These are phyloP conservation scores for Kodamaea arcana DNA, from an alignment of 1,139 yeast species.

Conservation along the genomic window DNA sequence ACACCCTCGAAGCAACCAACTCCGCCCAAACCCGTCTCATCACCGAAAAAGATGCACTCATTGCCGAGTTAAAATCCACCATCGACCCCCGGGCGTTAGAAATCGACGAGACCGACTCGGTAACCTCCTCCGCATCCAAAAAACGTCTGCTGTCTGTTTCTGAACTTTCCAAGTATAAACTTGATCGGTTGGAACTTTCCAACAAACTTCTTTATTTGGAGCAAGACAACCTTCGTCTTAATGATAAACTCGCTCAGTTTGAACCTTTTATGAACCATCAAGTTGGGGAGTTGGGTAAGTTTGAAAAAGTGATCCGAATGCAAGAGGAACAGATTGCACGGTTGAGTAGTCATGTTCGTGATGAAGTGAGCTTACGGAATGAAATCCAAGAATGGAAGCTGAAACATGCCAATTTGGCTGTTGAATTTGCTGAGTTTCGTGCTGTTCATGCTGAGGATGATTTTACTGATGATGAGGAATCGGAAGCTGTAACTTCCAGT, in stretches of 20 bases:
- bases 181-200: conserved; percentile 42
- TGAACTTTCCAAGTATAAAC: conserved; percentile 37
- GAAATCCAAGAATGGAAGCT: conserved; percentile 47
- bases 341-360: conserved; percentile 40
- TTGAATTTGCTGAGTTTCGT: conserved; percentile 44
- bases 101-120: conserved; percentile 18
- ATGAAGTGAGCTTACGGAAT: conserved; percentile 42
- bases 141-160: conserved; percentile 18
- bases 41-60: conserved; percentile 31
- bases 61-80: conserved; percentile 33
- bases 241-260: conserved; percentile 39
- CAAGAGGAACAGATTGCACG: conserved; percentile 48
- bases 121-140: conserved; percentile 8
- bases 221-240: conserved; percentile 42
- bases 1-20: conserved; percentile 33
- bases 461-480: conserved; percentile 25
- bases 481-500: conserved; percentile 5
- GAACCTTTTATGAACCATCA: conserved; percentile 57
- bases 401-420: conserved; percentile 39
- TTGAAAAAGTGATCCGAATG: conserved; percentile 51
- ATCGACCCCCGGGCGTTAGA: conserved; percentile 31
- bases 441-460: conserved; percentile 35
- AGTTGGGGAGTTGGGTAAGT: conserved; percentile 47
- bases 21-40: conserved; percentile 20
- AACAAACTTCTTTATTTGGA: conserved; percentile 45